Percentiles rank a stretch among this genome's conserved stretches.
Conservation (phyloP, 345 rosid genomes). For the Lepidium sativum region DNA sequence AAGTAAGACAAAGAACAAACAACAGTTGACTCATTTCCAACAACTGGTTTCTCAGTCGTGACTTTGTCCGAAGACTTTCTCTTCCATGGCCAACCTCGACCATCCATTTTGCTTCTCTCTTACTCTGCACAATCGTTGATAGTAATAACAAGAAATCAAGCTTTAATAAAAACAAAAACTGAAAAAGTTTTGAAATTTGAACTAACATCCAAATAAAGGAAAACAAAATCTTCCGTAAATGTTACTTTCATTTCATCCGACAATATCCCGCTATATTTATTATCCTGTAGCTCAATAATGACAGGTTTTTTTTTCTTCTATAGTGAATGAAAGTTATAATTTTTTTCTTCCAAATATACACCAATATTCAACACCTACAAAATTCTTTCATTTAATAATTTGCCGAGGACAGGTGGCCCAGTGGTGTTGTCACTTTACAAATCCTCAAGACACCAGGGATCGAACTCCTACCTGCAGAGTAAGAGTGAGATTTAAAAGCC, state of each 20-base stretch:
- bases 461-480: no score
- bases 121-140: not conserved
- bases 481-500: no score
- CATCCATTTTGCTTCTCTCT: constrained; percentile 40
- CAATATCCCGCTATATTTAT: constrained; percentile 16
- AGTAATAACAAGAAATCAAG: not conserved
- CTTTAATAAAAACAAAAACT: not conserved
- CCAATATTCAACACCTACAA: not conserved
- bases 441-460: no score
- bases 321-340: constrained; percentile 9
- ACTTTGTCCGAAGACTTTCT: constrained; percentile 53
- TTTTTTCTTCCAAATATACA: not conserved
- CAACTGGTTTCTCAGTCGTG: constrained; percentile 28
- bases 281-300: not conserved
- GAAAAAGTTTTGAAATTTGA: constrained; percentile 17
- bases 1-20: constrained; percentile 36
- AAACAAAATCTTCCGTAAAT: constrained; percentile 15
- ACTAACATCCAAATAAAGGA: constrained; percentile 16
- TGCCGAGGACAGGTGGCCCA: no score
- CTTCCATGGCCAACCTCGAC: constrained; percentile 89
- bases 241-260: constrained; percentile 15
- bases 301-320: not conserved
- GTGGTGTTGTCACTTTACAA: no score
- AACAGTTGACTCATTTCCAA: constrained; percentile 31
- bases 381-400: no score